These are phyloP conservation scores for Penicillium sp. DNA, from an alignment of 2,329 filamentous ascomycete species.

Conservation along the genomic window DNA sequence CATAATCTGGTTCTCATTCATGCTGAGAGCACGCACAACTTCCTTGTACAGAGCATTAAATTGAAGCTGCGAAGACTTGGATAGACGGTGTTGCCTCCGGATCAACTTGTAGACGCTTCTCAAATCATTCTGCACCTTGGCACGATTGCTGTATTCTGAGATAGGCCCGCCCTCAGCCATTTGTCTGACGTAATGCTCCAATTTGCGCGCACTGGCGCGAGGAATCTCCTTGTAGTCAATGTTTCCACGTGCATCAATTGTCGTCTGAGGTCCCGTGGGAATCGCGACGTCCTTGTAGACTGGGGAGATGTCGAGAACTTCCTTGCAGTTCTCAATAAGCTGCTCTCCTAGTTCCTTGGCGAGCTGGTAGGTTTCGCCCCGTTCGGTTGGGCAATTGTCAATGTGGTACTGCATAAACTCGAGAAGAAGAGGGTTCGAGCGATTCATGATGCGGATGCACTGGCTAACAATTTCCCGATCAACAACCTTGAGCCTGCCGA, in stretches of 20 bases:
- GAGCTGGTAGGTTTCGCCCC: conserved; percentile 96
- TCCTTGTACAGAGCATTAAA: conserved; percentile 96
- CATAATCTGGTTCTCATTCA: conserved; percentile 98
- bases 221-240: conserved; percentile 89
- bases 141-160: conserved; percentile 96
- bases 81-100: conserved; percentile 96
- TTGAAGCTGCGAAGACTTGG: conserved; percentile 93
- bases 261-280: conserved; percentile 89
- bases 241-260: conserved; percentile 89
- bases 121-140: conserved; percentile 96
- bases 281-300: conserved; percentile 96
- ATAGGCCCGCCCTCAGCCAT: conserved; percentile 99
- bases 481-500: conserved; percentile 87
- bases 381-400: conserved; percentile 95
- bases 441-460: conserved; percentile 99
- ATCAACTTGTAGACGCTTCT: conserved; percentile 97
- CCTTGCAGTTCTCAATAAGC: conserved; percentile 96
- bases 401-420: conserved; percentile 99
- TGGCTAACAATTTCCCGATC: conserved; percentile 98
- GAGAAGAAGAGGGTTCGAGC: conserved; percentile 90
- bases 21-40: conserved; percentile 88
- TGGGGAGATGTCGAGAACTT: conserved; percentile 80
- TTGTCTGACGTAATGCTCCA: conserved; percentile 97
- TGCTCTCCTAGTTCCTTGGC: conserved; percentile 92
- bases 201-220: conserved; percentile 86